Evolutionary conservation across 78 protist genomes (phyloP).

Genomic region (Neovahlkampfia damariscottae): DNA sequence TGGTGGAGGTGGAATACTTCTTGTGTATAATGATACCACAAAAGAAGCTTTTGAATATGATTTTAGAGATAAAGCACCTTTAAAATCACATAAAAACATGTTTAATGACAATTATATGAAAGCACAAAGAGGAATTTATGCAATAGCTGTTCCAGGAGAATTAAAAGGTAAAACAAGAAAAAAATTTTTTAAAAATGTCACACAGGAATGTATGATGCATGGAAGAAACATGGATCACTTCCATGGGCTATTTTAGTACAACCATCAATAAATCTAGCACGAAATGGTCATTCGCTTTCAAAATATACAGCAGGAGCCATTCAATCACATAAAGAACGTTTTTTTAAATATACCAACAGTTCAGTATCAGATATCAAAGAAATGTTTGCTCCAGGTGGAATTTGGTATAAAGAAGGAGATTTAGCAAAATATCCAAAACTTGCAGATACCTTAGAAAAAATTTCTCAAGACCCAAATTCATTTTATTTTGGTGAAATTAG

Average conservation of each 20-base stretch:
- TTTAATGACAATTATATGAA: not conserved
- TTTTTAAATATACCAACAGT: not conserved
- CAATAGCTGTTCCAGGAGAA: constrained; percentile 25
- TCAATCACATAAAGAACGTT: not conserved
- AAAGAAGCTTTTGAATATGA: not conserved
- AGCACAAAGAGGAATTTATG: not conserved
- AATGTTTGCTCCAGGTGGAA: not conserved
- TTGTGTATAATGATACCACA: not conserved
- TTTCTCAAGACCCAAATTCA: not conserved
- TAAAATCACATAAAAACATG: not conserved
- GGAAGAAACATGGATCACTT: not conserved
- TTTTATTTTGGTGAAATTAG: constrained; percentile 10
- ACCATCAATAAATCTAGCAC: not conserved
- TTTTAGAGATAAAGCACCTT: constrained; percentile 29
- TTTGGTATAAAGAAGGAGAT: not conserved
- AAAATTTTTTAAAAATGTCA: too few relatives aligned
- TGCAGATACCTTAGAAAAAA: constrained; percentile 1
- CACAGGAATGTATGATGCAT: not conserved
- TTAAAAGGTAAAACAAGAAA: too few relatives aligned
- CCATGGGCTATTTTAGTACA: constrained; percentile 6
- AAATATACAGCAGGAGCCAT: not conserved
- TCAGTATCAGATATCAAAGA: not conserved
- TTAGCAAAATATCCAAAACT: not conserved
- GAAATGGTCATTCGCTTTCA: too few relatives aligned
- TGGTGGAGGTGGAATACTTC: constrained; percentile 13